phyloP scores from a whole-genome alignment of 495 filamentous ascomycete species.

The Glonium stellatum region DNA sequence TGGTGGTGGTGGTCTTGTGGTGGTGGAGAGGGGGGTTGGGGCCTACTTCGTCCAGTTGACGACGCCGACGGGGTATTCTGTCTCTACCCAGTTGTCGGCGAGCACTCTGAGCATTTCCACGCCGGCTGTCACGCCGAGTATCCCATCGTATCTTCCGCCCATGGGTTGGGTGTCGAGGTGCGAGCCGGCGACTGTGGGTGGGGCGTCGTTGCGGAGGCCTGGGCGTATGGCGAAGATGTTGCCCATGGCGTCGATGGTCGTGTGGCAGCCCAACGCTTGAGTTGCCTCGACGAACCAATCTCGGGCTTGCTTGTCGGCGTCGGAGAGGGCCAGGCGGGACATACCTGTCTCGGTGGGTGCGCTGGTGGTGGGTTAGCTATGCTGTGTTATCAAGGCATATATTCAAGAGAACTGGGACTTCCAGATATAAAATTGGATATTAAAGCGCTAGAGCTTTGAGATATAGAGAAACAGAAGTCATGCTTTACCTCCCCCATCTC shows the following conservation, averaged over 20 bases:
- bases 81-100: constrained; percentile 61
- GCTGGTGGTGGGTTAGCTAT: constrained; percentile 30
- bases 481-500: constrained; percentile 55
- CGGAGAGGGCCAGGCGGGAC: constrained; percentile 59
- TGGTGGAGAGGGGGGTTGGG: background rate
- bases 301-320: constrained; percentile 62
- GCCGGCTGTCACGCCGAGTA: constrained; percentile 65
- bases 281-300: constrained; percentile 71
- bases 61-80: constrained; percentile 62
- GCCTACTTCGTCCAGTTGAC: constrained; percentile 73
- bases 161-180: constrained; percentile 76
- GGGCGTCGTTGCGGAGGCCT: constrained; percentile 47
- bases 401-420: background rate
- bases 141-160: constrained; percentile 71
- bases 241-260: constrained; percentile 55
- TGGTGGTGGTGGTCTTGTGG: too few species aligned
- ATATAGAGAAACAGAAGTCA: constrained; percentile 12
- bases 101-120: constrained; percentile 64
- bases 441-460: background rate
- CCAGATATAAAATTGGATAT: background rate
- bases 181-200: constrained; percentile 62
- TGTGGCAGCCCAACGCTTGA: constrained; percentile 53
- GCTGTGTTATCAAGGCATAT: background rate
- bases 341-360: constrained; percentile 56
- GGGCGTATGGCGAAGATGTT: constrained; percentile 71